A percentile compares a stretch with the other conserved stretches of the same genome.
phyloP scores from a whole-genome alignment of 495 filamentous ascomycete genomes.

The Bryoglossum gracile region DNA sequence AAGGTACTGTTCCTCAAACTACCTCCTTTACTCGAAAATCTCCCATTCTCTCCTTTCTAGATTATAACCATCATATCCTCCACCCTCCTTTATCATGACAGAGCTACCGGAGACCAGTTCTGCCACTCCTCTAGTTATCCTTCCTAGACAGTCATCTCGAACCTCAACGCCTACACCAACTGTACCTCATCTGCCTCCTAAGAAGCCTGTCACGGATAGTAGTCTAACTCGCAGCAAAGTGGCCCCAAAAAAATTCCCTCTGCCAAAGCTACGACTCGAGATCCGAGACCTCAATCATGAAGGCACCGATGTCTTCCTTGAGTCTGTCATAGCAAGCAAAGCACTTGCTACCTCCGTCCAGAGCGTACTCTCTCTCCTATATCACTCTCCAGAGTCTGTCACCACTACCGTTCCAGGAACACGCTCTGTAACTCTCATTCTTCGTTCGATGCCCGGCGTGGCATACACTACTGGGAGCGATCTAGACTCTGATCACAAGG shows the following conservation, averaged over 20 bases:
- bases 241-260: conserved; percentile 27
- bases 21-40: too few species aligned
- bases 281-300: conserved; percentile 60
- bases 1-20: too few species aligned
- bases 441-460: conserved; percentile 71
- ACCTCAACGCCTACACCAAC: conserved; percentile 13
- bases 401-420: conserved; percentile 38
- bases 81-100: too few species aligned
- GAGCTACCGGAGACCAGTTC: conserved; percentile 27
- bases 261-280: conserved; percentile 64
- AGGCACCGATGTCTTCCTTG: conserved; percentile 56
- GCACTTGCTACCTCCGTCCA: conserved; percentile 54
- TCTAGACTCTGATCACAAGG: conserved; percentile 84
- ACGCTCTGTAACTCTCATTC: conserved; percentile 81
- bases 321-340: conserved; percentile 46
- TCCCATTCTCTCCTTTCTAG: too few species aligned
- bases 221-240: not conserved
- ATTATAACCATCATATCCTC: too few species aligned
- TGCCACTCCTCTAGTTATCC: conserved; percentile 27
- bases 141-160: conserved; percentile 13
- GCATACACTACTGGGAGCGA: conserved; percentile 83
- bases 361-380: conserved; percentile 58
- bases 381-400: conserved; percentile 36
- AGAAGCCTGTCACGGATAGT: not conserved
- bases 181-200: not conserved